These are phyloP conservation scores for Sporothrix schenckii DNA, from an alignment of 2,329 filamentous ascomycete genomes.

Conservation along the genomic window DNA sequence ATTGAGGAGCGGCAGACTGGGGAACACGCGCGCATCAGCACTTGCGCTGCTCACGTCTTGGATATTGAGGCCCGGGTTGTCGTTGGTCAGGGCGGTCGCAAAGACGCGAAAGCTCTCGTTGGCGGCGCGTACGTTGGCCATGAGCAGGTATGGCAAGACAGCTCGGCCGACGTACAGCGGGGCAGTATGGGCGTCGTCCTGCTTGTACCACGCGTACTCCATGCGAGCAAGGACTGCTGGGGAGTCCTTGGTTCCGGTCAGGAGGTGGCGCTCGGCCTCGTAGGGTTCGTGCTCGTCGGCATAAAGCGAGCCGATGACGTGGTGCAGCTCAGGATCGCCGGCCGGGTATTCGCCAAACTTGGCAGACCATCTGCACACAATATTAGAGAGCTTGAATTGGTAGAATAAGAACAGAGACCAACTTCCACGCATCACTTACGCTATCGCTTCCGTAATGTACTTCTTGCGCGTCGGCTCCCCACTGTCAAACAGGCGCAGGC, in stretches of 20 bases:
- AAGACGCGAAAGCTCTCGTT: slow-evolving; percentile 80
- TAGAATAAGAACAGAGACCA: not conserved
- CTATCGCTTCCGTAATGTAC: slow-evolving; percentile 83
- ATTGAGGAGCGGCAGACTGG: slow-evolving; percentile 90
- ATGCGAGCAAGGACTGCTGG: slow-evolving; percentile 76
- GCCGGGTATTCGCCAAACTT: slow-evolving; percentile 85
- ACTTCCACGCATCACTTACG: slow-evolving; percentile 50
- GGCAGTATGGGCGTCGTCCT: slow-evolving; percentile 85
- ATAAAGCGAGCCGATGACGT: slow-evolving; percentile 83
- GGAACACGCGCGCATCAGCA: slow-evolving; percentile 80
- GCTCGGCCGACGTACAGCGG: slow-evolving; percentile 83
- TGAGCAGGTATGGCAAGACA: slow-evolving; percentile 85
- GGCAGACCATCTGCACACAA: slow-evolving; percentile 69
- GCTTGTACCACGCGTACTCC: slow-evolving; percentile 92
- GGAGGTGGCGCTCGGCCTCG: slow-evolving; percentile 87
- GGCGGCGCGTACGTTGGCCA: slow-evolving; percentile 87
- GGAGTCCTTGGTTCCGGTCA: slow-evolving; percentile 87
- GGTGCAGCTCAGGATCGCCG: slow-evolving; percentile 92
- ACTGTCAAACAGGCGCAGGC: slow-evolving; percentile 76
- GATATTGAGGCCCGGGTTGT: slow-evolving; percentile 63
- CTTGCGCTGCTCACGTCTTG: slow-evolving; percentile 78
- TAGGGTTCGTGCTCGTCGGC: slow-evolving; percentile 93
- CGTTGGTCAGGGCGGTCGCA: slow-evolving; percentile 63
- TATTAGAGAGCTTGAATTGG: not conserved
- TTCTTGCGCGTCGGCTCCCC: slow-evolving; percentile 91